Conservation (phyloP, 768 basidiomycete genomes). For the Pulveroboletus sp. region DNA sequence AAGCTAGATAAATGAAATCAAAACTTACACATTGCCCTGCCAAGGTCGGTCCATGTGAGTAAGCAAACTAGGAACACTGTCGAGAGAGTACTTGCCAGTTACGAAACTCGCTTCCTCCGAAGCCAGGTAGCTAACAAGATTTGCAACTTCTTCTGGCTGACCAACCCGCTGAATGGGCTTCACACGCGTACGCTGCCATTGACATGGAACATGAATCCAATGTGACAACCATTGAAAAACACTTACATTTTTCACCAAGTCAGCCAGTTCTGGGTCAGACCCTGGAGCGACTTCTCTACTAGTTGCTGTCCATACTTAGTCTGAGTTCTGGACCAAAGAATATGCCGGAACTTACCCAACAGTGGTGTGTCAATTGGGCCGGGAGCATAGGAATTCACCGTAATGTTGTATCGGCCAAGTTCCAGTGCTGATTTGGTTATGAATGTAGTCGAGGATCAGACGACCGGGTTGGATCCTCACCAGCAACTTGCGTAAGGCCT, state of each 20-base stretch:
- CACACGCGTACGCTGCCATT: neutral
- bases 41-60: neutral
- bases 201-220: no score
- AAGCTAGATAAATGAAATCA: neutral
- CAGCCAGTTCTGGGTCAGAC: neutral
- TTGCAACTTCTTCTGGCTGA: constrained; percentile 32
- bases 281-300: no score
- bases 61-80: neutral
- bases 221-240: neutral
- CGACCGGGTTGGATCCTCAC: constrained; percentile 14
- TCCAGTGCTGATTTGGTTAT: constrained; percentile 18
- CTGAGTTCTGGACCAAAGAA: no score
- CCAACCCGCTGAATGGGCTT: constrained; percentile 15
- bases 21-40: constrained; percentile 13
- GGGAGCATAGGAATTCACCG: constrained; percentile 39
- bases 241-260: neutral
- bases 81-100: constrained; percentile 25
- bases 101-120: constrained; percentile 35
- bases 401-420: constrained; percentile 31
- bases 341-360: constrained; percentile 18
- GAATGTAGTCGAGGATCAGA: neutral
- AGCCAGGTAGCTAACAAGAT: constrained; percentile 32
- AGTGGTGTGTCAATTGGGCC: constrained; percentile 28
- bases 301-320: no score
- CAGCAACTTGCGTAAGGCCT: constrained; percentile 36